Conservation (phyloP, 1,284 basidiomycete species). For the Apiotrichum sp. region DNA sequence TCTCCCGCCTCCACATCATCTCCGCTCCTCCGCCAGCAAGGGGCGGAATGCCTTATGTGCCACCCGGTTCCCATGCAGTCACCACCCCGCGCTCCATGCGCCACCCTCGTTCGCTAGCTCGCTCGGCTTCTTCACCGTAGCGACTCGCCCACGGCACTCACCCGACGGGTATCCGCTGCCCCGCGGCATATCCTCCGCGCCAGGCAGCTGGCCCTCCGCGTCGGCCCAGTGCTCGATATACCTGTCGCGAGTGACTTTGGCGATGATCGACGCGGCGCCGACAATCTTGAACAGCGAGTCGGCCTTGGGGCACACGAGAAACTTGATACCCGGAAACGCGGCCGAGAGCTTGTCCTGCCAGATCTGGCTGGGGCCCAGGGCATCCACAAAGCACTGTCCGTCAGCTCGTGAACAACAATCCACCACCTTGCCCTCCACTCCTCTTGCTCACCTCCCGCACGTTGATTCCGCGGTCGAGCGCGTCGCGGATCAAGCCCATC, state of each 20-base stretch:
- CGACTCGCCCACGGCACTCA: conserved; percentile 35
- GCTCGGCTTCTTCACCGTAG: no score
- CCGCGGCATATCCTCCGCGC: conserved; percentile 39
- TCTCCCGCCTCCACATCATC: no score
- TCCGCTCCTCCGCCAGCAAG: no score
- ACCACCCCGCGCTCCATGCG: no score
- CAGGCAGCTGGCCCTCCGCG: conserved; percentile 36
- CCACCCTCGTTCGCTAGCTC: no score
- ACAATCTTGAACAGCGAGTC: conserved; percentile 95
- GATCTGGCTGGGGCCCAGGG: conserved; percentile 77
- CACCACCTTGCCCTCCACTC: neutral
- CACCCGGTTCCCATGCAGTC: no score
- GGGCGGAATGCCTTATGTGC: no score
- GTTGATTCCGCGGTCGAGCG: conserved; percentile 70
- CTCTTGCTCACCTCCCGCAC: conserved; percentile 62
- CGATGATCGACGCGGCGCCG: conserved; percentile 90
- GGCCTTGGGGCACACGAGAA: conserved; percentile 88
- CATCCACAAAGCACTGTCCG: conserved; percentile 84
- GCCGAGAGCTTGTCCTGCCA: conserved; percentile 75
- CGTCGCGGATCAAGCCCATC: conserved; percentile 74
- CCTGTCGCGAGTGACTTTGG: conserved; percentile 87
- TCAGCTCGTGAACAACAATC: neutral
- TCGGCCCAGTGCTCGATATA: conserved; percentile 78
- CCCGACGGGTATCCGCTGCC: conserved; percentile 87
- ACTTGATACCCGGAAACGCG: conserved; percentile 72